Conservation (phyloP, 495 filamentous ascomycete genomes). For the Lindgomyces ingoldianus region DNA sequence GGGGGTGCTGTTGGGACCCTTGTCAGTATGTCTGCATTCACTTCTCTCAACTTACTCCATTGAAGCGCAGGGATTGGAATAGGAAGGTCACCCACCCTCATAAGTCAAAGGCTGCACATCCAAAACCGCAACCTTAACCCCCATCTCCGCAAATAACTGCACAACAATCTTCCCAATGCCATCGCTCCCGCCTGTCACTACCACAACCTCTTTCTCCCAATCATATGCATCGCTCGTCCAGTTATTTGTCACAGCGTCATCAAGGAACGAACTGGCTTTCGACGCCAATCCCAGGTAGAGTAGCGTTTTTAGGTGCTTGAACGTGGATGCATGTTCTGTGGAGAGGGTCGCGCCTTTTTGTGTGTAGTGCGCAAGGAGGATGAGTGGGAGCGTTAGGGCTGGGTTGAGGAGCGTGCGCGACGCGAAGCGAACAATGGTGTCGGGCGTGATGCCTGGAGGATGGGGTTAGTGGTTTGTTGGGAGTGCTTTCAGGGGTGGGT, state of each 20-base stretch:
- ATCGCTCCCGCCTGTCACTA: constrained; percentile 70
- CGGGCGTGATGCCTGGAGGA: constrained; percentile 66
- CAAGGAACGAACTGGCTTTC: constrained; percentile 54
- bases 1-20: constrained; percentile 27
- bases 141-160: constrained; percentile 57
- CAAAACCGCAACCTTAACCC: constrained; percentile 66
- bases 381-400: constrained; percentile 58
- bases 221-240: constrained; percentile 61
- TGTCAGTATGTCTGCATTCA: background rate
- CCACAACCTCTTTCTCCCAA: constrained; percentile 68
- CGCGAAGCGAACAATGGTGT: constrained; percentile 58
- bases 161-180: constrained; percentile 69
- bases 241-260: constrained; percentile 60
- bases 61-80: background rate
- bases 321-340: constrained; percentile 50
- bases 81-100: constrained; percentile 46
- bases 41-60: background rate
- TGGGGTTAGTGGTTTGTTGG: background rate
- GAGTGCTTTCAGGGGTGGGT: no score
- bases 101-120: constrained; percentile 65
- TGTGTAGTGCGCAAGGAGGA: constrained; percentile 62
- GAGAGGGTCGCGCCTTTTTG: constrained; percentile 55
- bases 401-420: constrained; percentile 61
- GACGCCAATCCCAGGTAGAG: constrained; percentile 26
- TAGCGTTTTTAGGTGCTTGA: constrained; percentile 42